Conservation (phyloP, 2,329 filamentous ascomycete species). For the Microascus cirrosus region DNA sequence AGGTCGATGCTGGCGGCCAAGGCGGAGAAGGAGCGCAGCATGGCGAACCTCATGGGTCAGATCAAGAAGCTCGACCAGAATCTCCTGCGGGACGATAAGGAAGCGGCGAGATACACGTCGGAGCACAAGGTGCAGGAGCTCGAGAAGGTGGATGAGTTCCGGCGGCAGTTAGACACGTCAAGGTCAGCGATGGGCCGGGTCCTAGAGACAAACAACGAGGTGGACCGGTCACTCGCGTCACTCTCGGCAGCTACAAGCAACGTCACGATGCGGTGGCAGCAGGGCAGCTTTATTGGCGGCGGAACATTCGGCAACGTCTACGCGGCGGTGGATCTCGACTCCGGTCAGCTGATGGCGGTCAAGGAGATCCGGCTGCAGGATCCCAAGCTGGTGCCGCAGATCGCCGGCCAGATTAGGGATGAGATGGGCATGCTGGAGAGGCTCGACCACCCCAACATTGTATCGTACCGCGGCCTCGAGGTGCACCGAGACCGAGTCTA, state of each 20-base stretch:
- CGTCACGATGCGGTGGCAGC: constrained; percentile 93
- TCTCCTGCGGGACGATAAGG: constrained; percentile 65
- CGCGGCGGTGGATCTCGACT: constrained; percentile 92
- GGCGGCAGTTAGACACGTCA: constrained; percentile 72
- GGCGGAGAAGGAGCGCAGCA: constrained; percentile 70
- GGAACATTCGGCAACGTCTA: constrained; percentile 98
- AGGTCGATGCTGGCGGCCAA: constrained; percentile 87
- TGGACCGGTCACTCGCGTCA: constrained; percentile 87
- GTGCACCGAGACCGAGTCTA: constrained; percentile 99
- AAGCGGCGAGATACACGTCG: constrained; percentile 64
- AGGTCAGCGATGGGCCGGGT: constrained; percentile 82
- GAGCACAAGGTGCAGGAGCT: constrained; percentile 67
- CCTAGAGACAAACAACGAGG: constrained; percentile 88
- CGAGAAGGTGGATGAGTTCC: constrained; percentile 62
- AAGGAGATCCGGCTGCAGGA: constrained; percentile 98
- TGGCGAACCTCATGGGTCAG: constrained; percentile 69
- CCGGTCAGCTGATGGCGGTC: constrained; percentile 92
- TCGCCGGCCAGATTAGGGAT: constrained; percentile 87
- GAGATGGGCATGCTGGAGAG: constrained; percentile 96
- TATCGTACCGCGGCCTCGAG: constrained; percentile 96
- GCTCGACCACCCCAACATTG: constrained; percentile 92
- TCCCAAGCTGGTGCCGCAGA: constrained; percentile 87
- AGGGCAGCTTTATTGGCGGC: constrained; percentile 94
- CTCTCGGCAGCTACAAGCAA: constrained; percentile 91
- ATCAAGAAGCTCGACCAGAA: constrained; percentile 65